Evolutionary conservation across 2,329 filamentous ascomycete species (phyloP).

Genomic region (Pyrenophora graminea): DNA sequence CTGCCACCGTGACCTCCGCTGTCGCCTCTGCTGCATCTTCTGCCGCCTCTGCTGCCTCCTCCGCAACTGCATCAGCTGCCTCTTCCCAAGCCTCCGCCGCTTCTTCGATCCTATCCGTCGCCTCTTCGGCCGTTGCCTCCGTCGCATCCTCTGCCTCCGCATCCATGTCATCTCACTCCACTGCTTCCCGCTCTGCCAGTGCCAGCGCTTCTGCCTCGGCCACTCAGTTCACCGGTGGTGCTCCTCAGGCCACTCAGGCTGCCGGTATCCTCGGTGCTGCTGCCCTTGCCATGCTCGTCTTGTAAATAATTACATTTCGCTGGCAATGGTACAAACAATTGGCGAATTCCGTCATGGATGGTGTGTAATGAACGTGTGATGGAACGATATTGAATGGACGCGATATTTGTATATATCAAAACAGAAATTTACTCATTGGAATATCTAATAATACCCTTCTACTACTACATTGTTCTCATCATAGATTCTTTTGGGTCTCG

Average conservation of each 20-base stretch:
- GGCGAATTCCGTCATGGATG: neutral
- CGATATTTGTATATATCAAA: constrained; percentile 26
- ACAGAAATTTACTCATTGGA: neutral
- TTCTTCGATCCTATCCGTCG: constrained; percentile 13
- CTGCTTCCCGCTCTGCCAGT: constrained; percentile 11
- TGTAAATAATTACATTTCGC: constrained; percentile 31
- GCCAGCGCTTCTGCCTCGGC: constrained; percentile 13
- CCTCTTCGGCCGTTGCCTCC: constrained; percentile 16
- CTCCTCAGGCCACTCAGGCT: constrained; percentile 39
- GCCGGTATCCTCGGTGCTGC: constrained; percentile 42
- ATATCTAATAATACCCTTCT: too few species aligned
- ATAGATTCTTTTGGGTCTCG: too few species aligned
- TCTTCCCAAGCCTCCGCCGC: constrained; percentile 16
- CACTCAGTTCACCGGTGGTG: constrained; percentile 42
- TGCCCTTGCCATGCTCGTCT: constrained; percentile 41
- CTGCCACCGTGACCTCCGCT: constrained; percentile 3
- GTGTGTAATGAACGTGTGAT: constrained; percentile 30
- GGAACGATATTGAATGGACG: too few species aligned
- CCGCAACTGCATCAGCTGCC: constrained; percentile 11
- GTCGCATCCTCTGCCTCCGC: constrained; percentile 11
- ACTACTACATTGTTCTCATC: constrained; percentile 31
- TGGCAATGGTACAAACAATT: neutral
- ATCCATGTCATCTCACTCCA: constrained; percentile 5
- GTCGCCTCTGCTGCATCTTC: constrained; percentile 11
- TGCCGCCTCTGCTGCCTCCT: constrained; percentile 12